Base-by-base conservation (phyloP, 176 grass and related monocot species). In the Poa annua region DNA sequence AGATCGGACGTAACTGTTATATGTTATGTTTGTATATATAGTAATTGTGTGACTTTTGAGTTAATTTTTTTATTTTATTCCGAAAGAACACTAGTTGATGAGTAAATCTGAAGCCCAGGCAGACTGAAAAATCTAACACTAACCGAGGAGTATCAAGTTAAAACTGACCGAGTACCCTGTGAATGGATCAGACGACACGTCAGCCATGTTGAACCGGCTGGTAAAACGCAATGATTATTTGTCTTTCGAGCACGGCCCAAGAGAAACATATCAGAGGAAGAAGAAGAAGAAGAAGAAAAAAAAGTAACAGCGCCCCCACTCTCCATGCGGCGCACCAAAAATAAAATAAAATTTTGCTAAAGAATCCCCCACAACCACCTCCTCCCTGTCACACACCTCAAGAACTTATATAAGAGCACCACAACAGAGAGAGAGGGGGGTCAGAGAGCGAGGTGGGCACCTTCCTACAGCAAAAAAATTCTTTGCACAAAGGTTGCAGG, bases 321-420 rank as follows among this genome's bases (percentile, higher is more conserved):
- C 39, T 38, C 35, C 83, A 11, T 57, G 74, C 74, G 74, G 73
- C 88, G 74, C 79, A 82, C 73, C 72, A 70, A 83, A 89, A 78
- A 88, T 54, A 57, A 81, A 81, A 21, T 29, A 4, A 36, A 36
- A 36, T 49, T 9, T 71, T 6, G 71, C 78, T 71, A 77, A 82
- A 89, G 78, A 47, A 16, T 49, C 66, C 74, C 49, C 49, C 79
- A 56, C 66, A 86, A 78, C 79, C 72, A 78, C 79, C 71, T 61
- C 86, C 65, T 49, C 76, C 81, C 49, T 84, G 81, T 68, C 81
- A 60, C 68, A 52, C 86, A 32, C 62, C 87, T 75, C 74, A 33
- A 90, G 66, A 86, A 86, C 88, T 79, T 90, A 90, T 90, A 86
- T 90, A 86, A 90, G 75, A 79, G 88, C 59, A 79, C 84, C 74